Evolutionary conservation across 331 rosid genomes (phyloP), one percentile per base, ranked within the genome.

Genomic region (Arachis monticola): DNA sequence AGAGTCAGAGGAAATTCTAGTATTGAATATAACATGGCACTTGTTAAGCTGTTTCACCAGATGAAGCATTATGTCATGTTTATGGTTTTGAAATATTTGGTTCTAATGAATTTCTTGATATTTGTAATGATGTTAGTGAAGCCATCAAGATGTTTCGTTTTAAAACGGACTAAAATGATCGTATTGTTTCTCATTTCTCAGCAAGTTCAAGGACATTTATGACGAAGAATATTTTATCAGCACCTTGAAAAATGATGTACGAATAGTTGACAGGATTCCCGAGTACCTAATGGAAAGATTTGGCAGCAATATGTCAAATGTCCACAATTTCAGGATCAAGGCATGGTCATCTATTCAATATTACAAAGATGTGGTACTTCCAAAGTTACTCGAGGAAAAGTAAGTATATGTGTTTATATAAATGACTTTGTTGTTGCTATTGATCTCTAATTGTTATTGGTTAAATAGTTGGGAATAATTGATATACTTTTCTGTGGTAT

Each of bases 311-410:
- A 67, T 95, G 93, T 85, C 88, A 80, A 95, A 92, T 14, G 97
- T 95, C 72, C 86, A 86, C 92, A 95, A 95, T 90, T 95, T 95
- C 90, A 92, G 92, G 80, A 88, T 95, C 75, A 95, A 95, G 83
- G 99, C 99, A 48, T 90, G 96, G 93, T 89, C 99, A n/a, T 77
- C 99, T 76, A 83, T 92, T 81, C 82, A 85, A 60, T 92, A 90
- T 78, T 95, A 95, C 75, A 80, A 66, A 82, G 99, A 95, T 60
- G 84, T 83, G 11, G 95, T 95, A 45, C 97, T 92, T 68, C 99
- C 99, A 32, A 87, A 85, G 85, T 85, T 95, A 77, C 96, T 95
- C 77, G 99, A 95, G 82, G 99, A 95, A 85, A 83, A 81, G 99
- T 95, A 86, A 90, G 97, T 81, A 2, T 58, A 27, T 14, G 73